Percentiles rank a stretch among this genome's conserved stretches.
These are phyloP conservation scores for Starmerella gropengiesseri DNA, from an alignment of 805 yeast genomes.

Conservation along the genomic window DNA sequence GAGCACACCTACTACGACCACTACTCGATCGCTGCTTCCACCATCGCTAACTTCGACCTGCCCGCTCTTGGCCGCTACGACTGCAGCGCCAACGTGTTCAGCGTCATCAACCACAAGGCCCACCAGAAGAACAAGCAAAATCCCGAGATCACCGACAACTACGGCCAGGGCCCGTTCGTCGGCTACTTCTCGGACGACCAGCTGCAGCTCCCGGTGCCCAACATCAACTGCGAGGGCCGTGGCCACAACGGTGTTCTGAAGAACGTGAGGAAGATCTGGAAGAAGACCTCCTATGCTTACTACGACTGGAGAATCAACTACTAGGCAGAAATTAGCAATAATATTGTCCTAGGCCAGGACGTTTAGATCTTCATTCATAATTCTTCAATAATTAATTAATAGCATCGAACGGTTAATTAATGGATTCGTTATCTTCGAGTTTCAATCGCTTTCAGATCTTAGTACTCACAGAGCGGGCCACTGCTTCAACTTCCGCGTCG, in stretches of 20 bases:
- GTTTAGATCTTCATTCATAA: conserved; percentile 4
- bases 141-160: conserved; percentile 21
- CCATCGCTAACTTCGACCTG: conserved; percentile 42
- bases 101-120: conserved; percentile 32
- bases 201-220: conserved; percentile 24
- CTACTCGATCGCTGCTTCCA: conserved; percentile 41
- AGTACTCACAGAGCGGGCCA: no score
- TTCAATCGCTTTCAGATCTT: no score
- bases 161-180: conserved; percentile 22
- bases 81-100: conserved; percentile 41
- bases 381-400: conserved; percentile 5
- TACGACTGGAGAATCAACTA: conserved; percentile 25
- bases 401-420: conserved; percentile 4
- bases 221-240: conserved; percentile 29
- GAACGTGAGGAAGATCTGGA: conserved; percentile 26
- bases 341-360: conserved; percentile 3
- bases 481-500: no score
- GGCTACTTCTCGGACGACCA: conserved; percentile 23
- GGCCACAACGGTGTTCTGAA: conserved; percentile 24
- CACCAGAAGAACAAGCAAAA: conserved; percentile 20
- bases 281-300: conserved; percentile 25
- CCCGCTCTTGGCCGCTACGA: conserved; percentile 43
- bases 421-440: no score
- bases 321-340: conserved; percentile 1
- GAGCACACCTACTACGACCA: conserved; percentile 44